phyloP scores from a whole-genome alignment of 2,329 filamentous ascomycete species.

The Xylaria sp. region DNA sequence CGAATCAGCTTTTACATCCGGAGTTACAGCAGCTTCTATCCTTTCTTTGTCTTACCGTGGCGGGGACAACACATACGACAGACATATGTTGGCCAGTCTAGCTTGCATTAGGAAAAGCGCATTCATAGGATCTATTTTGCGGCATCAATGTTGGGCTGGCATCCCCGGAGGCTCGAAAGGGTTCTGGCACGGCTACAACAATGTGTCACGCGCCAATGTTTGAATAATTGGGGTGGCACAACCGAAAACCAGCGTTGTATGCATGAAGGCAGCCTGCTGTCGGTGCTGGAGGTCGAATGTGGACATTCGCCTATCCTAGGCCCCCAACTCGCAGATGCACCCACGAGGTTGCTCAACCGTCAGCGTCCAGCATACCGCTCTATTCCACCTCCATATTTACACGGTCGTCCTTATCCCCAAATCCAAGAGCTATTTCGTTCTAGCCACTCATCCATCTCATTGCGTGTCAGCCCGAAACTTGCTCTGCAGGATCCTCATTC shows the following conservation, averaged over 20 bases:
- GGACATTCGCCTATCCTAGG: background rate
- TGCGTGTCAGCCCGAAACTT: background rate
- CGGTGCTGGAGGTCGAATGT: conserved; percentile 2
- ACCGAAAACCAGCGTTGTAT: conserved; percentile 23
- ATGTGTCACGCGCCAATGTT: conserved; percentile 30
- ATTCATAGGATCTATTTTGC: conserved; percentile 12
- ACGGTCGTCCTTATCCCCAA: background rate
- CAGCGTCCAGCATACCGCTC: background rate
- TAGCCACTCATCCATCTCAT: background rate
- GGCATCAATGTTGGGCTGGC: conserved; percentile 7
- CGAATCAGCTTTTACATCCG: conserved; percentile 23
- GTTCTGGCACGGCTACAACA: conserved; percentile 12
- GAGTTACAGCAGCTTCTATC: conserved; percentile 19
- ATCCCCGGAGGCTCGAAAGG: conserved; percentile 8
- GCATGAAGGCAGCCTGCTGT: conserved; percentile 23
- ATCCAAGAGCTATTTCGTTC: conserved; percentile 1
- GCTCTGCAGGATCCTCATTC: background rate
- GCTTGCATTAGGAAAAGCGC: conserved; percentile 21
- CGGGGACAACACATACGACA: conserved; percentile 17
- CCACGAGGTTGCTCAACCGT: conserved; percentile 1
- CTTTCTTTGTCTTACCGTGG: conserved; percentile 21
- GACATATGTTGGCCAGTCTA: conserved; percentile 10
- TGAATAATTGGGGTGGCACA: conserved; percentile 23
- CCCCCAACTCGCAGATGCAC: conserved; percentile 6
- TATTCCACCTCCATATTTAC: background rate